Evolutionary conservation across 345 rosid genomes (phyloP).

Genomic region (Hypericum perforatum): DNA sequence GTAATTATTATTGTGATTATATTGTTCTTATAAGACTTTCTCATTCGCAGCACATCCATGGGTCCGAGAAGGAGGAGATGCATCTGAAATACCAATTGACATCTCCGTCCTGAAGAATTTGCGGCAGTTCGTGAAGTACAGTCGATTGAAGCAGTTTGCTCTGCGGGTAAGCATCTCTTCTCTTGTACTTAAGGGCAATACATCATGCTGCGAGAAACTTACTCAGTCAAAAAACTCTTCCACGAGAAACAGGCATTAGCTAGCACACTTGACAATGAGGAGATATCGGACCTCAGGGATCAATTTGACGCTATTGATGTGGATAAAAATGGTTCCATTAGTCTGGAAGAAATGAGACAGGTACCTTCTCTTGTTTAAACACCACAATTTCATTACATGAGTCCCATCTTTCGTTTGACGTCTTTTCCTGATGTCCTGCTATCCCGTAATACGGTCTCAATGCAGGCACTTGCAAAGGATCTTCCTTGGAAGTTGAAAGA

Average conservation of each 20-base stretch:
- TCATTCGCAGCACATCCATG: slow-evolving; percentile 83
- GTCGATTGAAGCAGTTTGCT: slow-evolving; percentile 91
- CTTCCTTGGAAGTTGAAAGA: slow-evolving; percentile 93
- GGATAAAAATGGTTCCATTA: slow-evolving; percentile 89
- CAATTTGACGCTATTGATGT: slow-evolving; percentile 96
- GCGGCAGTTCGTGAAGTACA: slow-evolving; percentile 92
- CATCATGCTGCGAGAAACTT: no score
- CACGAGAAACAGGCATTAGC: slow-evolving; percentile 58
- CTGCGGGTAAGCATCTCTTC: slow-evolving; percentile 45
- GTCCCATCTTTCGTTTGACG: not conserved
- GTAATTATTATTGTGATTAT: no score
- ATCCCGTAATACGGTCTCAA: slow-evolving; percentile 8
- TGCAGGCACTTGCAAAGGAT: slow-evolving; percentile 97
- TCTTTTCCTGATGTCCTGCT: not conserved
- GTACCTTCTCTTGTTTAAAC: slow-evolving; percentile 17
- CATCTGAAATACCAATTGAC: slow-evolving; percentile 96
- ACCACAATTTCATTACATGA: not conserved
- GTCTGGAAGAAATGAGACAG: slow-evolving; percentile 98
- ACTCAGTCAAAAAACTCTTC: no score
- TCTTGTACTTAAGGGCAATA: slow-evolving; percentile 4
- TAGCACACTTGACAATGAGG: slow-evolving; percentile 77
- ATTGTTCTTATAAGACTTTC: slow-evolving; percentile 10
- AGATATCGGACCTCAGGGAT: slow-evolving; percentile 72
- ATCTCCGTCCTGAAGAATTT: slow-evolving; percentile 84
- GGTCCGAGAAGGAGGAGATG: slow-evolving; percentile 98